Evolutionary conservation across 208 protist genomes (phyloP), one percentile per base, ranked within the genome.

Genomic region (Leishmania gerbilli): DNA sequence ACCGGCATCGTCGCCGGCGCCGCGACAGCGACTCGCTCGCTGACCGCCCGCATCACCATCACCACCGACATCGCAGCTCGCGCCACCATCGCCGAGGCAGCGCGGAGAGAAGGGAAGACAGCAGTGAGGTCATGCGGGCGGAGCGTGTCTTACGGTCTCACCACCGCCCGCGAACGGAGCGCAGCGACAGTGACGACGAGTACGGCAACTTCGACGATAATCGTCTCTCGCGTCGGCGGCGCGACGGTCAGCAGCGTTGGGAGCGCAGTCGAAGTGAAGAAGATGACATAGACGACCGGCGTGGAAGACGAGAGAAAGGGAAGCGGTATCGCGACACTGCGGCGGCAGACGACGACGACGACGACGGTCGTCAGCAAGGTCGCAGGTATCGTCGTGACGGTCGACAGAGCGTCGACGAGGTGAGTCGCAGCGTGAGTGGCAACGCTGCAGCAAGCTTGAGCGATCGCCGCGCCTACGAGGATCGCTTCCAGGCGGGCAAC

Each of bases 361-460:
- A 55, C 21, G 74, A 64, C 74, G 53, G 51, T 55, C 51, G 53
- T n/a, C 56, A 62, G 31, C 76, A 49, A 58, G 49, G 76, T 51
- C 81, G 81, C 53, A 80, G 77, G 76, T 72, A 56, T 45, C 75
- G 42, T 31, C 69, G 76, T 17, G 69, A 68, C 55, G 42, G 69
- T 55, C 58, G 24, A 21, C 56, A 34, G 24, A 42, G 21, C 67
- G 42, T 75, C n/a, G 75, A 76, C 34, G 76, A 79, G 7, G 58
- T n/a, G 27, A 34, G 49, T 60, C 49, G 67, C 74, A 56, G 53
- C 37, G 31, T 13, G 13, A 49, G 42, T 27, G 5, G 15, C 58
- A 60, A 21, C 19, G 60, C 65, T 9, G 69, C 53, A 1, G 40
- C 1, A 5, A 15, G 45, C 31, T 1, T 60, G 7, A 56, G 40